phyloP scores from a whole-genome alignment of 1,284 basidiomycete genomes.

The Sporisorium exsertum region DNA sequence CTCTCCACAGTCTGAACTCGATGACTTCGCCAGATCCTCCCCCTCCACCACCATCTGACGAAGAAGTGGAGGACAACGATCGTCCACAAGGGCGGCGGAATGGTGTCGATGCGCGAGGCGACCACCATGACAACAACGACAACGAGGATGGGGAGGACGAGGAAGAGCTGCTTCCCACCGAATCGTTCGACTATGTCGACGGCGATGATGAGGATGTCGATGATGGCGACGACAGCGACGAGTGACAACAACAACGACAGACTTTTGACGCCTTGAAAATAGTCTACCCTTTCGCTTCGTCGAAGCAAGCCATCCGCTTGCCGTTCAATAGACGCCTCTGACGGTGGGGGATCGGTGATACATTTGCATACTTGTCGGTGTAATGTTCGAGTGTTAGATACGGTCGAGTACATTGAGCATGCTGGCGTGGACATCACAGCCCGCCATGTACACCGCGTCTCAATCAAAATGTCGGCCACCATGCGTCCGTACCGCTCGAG shows the following conservation, averaged over 20 bases:
- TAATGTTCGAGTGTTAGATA: too few relatives aligned
- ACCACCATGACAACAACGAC: background rate
- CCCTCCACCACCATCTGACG: constrained; percentile 29
- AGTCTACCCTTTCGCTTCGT: background rate
- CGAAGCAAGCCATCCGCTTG: too few relatives aligned
- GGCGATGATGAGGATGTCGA: constrained; percentile 13
- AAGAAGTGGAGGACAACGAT: constrained; percentile 8
- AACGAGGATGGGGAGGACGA: constrained; percentile 1
- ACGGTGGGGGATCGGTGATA: constrained; percentile 18
- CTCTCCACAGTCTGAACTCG: constrained; percentile 28
- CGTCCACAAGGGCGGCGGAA: background rate
- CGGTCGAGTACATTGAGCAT: too few relatives aligned
- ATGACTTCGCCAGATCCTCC: constrained; percentile 47
- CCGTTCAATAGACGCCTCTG: background rate
- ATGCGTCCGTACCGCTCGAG: too few relatives aligned
- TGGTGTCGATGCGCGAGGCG: background rate
- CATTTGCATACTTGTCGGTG: too few relatives aligned
- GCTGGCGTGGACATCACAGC: background rate
- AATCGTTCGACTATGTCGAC: constrained; percentile 13
- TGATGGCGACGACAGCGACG: constrained; percentile 6
- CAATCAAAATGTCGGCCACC: background rate
- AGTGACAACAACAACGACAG: background rate
- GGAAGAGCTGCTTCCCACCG: constrained; percentile 8
- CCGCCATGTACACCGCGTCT: too few relatives aligned
- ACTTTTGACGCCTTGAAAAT: background rate